Evolutionary conservation across 306 rosid species (phyloP), one percentile per base, ranked within the genome.

Genomic region (Psophocarpus tetragonolobus): DNA sequence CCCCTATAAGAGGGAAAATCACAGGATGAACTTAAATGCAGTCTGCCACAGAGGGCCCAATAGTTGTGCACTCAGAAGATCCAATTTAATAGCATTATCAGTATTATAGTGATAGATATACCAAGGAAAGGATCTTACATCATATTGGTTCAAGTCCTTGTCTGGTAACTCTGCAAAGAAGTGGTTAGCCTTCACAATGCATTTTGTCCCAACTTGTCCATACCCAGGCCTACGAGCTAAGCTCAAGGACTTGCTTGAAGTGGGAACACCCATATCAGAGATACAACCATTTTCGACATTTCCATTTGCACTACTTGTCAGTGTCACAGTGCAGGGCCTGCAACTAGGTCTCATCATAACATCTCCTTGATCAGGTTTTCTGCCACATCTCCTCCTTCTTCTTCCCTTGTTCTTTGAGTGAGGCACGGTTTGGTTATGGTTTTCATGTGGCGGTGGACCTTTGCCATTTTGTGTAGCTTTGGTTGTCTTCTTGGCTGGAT

Each of bases 141-240:
- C 97, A 88, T 91, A 93, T 80, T 93, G 98, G 87, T 91, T 91
- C 84, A 93, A 87, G 87, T 93, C 97, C 85, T 93, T 93, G 87
- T 93, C 95, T 26, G 98, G 98, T 72, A 93, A 88, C 88, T 87
- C 97, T 58, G 98, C 92, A 76, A 91, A 89, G 88, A 93, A 93
- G 79, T 93, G 98, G 91, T 93, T 93, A 80, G 98, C 94, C 90
- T 93, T 93, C 8, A 93, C 97, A 63, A 91, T 68, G 84, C 97
- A 91, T 80, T 84, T 93, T 14, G 91, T 84, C 83, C 98, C 98
- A 83, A 80, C 88, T 82, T 91, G 97, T n/a, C 98, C 98, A 69
- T 62, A 91, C 3, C 98, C 98, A 77, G 98, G 98, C 75, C 98
- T 87, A 11, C 84, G 91, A 8, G 95, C 93, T 57, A 93, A 93